Evolutionary conservation across 768 basidiomycete genomes (phyloP).

Genomic region (Leccinum rimulosum): DNA sequence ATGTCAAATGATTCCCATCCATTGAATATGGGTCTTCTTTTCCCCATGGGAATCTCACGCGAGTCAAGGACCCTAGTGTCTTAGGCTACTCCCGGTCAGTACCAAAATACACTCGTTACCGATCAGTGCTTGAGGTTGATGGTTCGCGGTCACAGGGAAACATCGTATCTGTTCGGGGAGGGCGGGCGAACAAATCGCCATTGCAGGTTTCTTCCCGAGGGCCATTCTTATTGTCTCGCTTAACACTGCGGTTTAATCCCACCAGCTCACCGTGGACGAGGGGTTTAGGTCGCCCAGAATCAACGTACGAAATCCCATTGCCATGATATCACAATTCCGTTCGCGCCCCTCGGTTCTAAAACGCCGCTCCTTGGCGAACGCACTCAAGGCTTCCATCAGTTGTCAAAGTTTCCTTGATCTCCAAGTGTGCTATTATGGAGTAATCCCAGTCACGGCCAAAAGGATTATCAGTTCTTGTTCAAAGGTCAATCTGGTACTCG

Average conservation of each 20-base stretch:
- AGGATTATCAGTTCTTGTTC: neutral
- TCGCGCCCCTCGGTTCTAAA: neutral
- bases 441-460: neutral
- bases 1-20: conserved; percentile 3
- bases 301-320: neutral
- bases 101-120: neutral
- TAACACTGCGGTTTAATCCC: conserved; percentile 2
- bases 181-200: neutral
- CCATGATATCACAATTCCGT: neutral
- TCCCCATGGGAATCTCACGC: conserved; percentile 3
- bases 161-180: neutral
- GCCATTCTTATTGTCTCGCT: neutral
- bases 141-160: neutral
- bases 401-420: conserved; percentile 35
- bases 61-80: neutral
- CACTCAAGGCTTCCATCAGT: neutral
- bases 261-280: neutral
- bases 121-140: neutral
- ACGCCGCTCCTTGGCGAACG: conserved; percentile 3
- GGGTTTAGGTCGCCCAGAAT: neutral
- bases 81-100: neutral
- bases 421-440: conserved; percentile 38
- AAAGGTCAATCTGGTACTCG: neutral
- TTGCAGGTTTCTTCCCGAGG: neutral
- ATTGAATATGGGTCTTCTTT: neutral